phyloP scores from a whole-genome alignment of 352 stramenopile genomes.

The Globisporangium alternatum region DNA sequence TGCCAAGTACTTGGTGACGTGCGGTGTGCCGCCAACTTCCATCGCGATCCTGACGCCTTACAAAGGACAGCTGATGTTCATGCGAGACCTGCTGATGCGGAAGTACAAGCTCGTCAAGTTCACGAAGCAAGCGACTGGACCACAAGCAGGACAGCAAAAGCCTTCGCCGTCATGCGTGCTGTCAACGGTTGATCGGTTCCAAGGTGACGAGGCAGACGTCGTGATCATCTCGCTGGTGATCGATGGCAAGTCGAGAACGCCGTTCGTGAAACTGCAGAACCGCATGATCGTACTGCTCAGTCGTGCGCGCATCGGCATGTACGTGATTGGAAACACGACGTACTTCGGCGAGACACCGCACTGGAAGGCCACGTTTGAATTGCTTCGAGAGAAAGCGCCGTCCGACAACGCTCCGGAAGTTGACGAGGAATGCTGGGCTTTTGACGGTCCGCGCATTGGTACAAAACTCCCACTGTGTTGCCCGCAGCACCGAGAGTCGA shows the following conservation, averaged over 20 bases:
- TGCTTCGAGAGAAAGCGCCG: conserved; percentile 39
- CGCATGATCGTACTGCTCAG: conserved; percentile 88
- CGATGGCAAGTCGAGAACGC: conserved; percentile 82
- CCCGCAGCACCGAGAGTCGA: conserved; percentile 52
- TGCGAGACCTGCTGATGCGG: conserved; percentile 68
- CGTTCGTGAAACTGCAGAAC: conserved; percentile 88
- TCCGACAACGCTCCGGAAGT: conserved; percentile 32
- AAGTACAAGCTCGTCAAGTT: conserved; percentile 26
- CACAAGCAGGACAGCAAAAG: conserved; percentile 16
- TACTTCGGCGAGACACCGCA: conserved; percentile 79
- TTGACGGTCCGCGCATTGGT: conserved; percentile 46
- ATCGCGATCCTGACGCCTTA: conserved; percentile 90
- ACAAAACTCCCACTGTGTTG: conserved; percentile 73
- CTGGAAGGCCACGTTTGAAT: conserved; percentile 71
- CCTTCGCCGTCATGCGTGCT: conserved; percentile 49
- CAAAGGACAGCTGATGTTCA: conserved; percentile 86
- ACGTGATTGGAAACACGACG: conserved; percentile 75
- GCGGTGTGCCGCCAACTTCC: conserved; percentile 58
- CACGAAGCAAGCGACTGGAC: conserved; percentile 23
- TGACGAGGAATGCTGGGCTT: conserved; percentile 31
- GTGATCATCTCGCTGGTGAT: conserved; percentile 88
- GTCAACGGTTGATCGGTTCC: conserved; percentile 88
- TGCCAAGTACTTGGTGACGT: conserved; percentile 73
- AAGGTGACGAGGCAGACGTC: conserved; percentile 87
- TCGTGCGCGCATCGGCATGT: conserved; percentile 83